Percentiles rank a stretch among this genome's conserved stretches.
These are phyloP conservation scores for Corymbia maculata DNA, from an alignment of 345 rosid genomes.

Conservation along the genomic window DNA sequence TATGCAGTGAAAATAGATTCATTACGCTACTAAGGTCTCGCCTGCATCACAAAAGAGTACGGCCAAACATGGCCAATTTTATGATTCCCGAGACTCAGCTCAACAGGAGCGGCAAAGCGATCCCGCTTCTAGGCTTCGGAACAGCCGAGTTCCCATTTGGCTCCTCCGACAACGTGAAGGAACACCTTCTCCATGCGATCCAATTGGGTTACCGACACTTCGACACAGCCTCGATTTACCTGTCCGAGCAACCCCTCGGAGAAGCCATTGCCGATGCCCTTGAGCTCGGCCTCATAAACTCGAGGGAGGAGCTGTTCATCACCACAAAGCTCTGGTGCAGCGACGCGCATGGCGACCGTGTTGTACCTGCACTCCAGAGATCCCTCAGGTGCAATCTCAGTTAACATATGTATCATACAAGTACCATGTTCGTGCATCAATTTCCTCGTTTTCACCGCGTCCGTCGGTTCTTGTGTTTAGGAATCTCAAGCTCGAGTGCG, in stretches of 20 bases:
- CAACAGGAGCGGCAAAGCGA: not conserved
- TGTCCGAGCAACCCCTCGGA: constrained; percentile 22
- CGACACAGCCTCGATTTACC: constrained; percentile 16
- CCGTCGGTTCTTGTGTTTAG: not conserved
- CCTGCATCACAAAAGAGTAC: not conserved
- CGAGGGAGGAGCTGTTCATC: constrained; percentile 25
- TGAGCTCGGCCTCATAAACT: constrained; percentile 9
- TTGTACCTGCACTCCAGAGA: constrained; percentile 12
- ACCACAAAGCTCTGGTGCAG: constrained; percentile 27
- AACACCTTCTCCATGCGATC: constrained; percentile 16
- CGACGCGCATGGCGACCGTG: constrained; percentile 13
- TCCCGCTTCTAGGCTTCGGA: constrained; percentile 11
- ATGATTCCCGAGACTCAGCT: not conserved
- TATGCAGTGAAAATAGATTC: not conserved
- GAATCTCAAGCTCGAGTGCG: constrained; percentile 15
- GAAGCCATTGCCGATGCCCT: constrained; percentile 25
- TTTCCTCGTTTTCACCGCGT: not conserved
- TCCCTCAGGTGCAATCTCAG: not conserved
- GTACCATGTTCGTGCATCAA: not conserved
- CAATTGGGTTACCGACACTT: constrained; percentile 26
- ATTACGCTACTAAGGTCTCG: not conserved
- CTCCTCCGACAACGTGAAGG: not conserved
- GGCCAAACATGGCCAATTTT: not conserved
- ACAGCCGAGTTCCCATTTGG: constrained; percentile 4
- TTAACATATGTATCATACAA: not conserved